Conservation (phyloP, 805 yeast species). For the Blastobotrys peoriensis region DNA sequence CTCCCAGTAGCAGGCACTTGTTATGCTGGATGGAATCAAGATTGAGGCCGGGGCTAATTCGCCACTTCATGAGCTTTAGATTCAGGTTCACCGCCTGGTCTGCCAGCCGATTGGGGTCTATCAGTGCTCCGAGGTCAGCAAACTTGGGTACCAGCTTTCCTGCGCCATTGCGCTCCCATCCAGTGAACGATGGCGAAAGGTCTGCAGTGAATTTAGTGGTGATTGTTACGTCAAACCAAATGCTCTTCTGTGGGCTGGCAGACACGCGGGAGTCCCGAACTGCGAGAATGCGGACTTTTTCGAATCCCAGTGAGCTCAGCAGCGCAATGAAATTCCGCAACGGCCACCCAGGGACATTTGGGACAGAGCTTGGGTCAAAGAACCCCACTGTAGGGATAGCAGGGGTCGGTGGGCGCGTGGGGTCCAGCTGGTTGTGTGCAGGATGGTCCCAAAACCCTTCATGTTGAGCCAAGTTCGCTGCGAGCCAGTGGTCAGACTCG, state of each 20-base stretch:
- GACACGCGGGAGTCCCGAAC: constrained; percentile 28
- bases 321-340: constrained; percentile 53
- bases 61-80: constrained; percentile 92
- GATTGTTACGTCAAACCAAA: constrained; percentile 25
- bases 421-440: constrained; percentile 13
- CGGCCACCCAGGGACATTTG: constrained; percentile 43
- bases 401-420: too few relatives aligned
- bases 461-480: constrained; percentile 18
- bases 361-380: constrained; percentile 35
- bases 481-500: constrained; percentile 11
- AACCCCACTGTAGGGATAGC: constrained; percentile 27
- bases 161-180: constrained; percentile 81
- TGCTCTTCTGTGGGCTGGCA: constrained; percentile 16
- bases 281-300: constrained; percentile 35
- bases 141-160: constrained; percentile 76
- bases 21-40: constrained; percentile 56
- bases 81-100: constrained; percentile 91
- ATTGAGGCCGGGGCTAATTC: constrained; percentile 78
- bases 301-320: constrained; percentile 34
- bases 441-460: constrained; percentile 1
- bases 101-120: constrained; percentile 76
- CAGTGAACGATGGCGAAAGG: constrained; percentile 39
- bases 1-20: constrained; percentile 76
- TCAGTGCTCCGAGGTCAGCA: constrained; percentile 73
- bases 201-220: constrained; percentile 1